A percentile compares a stretch with the other conserved stretches of the same genome.
These are phyloP conservation scores for Kodamaea sp. DNA, from an alignment of 1,139 yeast species.

Conservation along the genomic window DNA sequence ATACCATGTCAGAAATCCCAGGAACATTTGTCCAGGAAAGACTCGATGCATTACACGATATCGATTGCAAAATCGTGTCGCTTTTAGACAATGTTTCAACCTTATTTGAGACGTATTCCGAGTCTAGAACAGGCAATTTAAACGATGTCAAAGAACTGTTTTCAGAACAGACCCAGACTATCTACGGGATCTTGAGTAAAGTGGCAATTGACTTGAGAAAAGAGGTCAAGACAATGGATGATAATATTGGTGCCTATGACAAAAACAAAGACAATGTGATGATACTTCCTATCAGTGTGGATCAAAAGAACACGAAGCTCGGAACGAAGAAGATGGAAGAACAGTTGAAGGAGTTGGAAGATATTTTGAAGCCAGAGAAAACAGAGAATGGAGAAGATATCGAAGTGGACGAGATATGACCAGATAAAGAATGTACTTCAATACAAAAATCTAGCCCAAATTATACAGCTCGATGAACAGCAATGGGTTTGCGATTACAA, in stretches of 20 bases:
- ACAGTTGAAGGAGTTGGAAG: conserved; percentile 32
- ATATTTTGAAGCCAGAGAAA: conserved; percentile 20
- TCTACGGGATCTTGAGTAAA: conserved; percentile 36
- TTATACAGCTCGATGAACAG: no score
- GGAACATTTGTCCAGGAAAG: conserved; percentile 44
- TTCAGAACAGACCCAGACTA: conserved; percentile 30
- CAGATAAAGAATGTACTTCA: no score
- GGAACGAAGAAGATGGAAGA: conserved; percentile 50
- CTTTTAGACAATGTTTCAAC: conserved; percentile 40
- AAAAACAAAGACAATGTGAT: conserved; percentile 49
- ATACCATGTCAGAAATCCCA: no score
- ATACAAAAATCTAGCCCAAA: no score
- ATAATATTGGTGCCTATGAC: conserved; percentile 51
- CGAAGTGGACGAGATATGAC: conserved; percentile 1
- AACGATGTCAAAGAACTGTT: conserved; percentile 20
- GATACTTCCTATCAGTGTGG: conserved; percentile 60
- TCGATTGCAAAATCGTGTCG: conserved; percentile 47
- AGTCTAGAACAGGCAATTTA: conserved; percentile 16
- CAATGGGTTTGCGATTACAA: no score
- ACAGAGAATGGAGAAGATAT: conserved; percentile 1
- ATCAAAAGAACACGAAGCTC: conserved; percentile 60
- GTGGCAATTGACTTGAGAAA: conserved; percentile 52
- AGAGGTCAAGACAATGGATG: conserved; percentile 61
- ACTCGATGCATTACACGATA: conserved; percentile 43
- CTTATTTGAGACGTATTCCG: conserved; percentile 42